Evolutionary conservation across 1,284 basidiomycete genomes (phyloP), one percentile per base, ranked within the genome.

Genomic region (Melampsora americana): DNA sequence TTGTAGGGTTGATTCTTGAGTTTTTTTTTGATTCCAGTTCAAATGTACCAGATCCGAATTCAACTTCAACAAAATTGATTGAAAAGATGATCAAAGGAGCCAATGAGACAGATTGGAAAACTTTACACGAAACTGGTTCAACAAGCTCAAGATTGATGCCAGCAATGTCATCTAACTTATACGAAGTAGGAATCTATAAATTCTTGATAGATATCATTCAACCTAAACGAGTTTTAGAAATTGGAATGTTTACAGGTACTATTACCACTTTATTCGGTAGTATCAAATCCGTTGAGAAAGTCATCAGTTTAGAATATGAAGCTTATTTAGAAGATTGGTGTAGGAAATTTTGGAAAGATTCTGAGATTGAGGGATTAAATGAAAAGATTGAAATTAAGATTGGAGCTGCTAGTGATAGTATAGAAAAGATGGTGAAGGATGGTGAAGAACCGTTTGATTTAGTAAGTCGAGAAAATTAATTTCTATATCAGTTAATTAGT

Each of bases 351-450:
- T 53, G 50, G 50, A 53, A 23, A 53, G 50, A 23, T 20, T 53
- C 50, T 18, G 50, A 53, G 50, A 23, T 53, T 18, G 35, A 35
- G 3, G 35, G 35, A 35, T 35, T 35, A 9, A 53, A 53, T 53
- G 50, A 53, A 53, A 53, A 53, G 50, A 53, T 53, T 53, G 50
- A 53, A 53, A 23, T 53, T 53, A 53, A 23, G 23, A 23, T 53
- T 20, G 50, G 50, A 5, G 23, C 23, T 18, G 50, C 50, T 5
- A 53, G 23, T 18, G 50, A 53, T 3, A 53, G 50, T 53, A 20
- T 53, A 53, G 50, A 53, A 20, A 18, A 53, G 23, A 53, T 53
- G 50, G 50, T 23, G 14, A 18, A 53, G 14, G 50, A 53, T 5
- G 50, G 50, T 20, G 50, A 53, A 53, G 50, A 53, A 23, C 18